Conservation (phyloP, 2,329 filamentous ascomycete species). For the Metarhizium album region DNA sequence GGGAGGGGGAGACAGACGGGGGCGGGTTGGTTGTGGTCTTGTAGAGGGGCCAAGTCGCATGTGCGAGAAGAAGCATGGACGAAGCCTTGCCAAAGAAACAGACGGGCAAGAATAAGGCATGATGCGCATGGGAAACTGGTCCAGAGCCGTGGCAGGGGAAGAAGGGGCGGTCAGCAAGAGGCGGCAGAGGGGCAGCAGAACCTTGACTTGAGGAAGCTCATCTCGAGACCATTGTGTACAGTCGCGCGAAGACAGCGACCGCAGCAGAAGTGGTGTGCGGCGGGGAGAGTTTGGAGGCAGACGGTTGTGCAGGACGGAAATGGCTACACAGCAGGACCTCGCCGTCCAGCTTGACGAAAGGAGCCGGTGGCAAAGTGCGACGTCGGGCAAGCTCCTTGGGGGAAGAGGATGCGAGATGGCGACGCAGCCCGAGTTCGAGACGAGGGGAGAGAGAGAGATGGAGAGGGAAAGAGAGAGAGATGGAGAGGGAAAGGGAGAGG, state of each 20-base stretch:
- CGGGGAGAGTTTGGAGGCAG: slow-evolving; percentile 6
- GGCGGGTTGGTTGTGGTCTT: no score
- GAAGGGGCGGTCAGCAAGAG: neutral
- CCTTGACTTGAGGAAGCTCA: slow-evolving; percentile 36
- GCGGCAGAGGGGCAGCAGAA: neutral
- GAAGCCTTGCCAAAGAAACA: no score
- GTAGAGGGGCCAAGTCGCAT: no score
- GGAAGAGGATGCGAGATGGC: no score
- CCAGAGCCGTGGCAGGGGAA: no score
- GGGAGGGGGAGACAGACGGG: neutral
- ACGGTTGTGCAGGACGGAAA: neutral
- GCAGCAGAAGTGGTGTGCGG: slow-evolving; percentile 3
- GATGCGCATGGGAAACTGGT: no score
- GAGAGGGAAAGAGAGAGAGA: no score
- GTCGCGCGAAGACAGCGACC: slow-evolving; percentile 13
- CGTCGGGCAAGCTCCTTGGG: no score
- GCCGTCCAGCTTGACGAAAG: neutral
- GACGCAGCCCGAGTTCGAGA: no score
- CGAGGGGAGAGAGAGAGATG: no score
- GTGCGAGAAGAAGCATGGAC: neutral
- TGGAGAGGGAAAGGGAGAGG: no score
- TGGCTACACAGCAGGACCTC: neutral
- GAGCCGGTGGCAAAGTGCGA: neutral
- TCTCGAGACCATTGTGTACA: slow-evolving; percentile 27
- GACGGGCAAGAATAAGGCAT: neutral